These are phyloP conservation scores for Diaporthe ilicicola DNA, from an alignment of 2,329 filamentous ascomycete species.

Conservation along the genomic window DNA sequence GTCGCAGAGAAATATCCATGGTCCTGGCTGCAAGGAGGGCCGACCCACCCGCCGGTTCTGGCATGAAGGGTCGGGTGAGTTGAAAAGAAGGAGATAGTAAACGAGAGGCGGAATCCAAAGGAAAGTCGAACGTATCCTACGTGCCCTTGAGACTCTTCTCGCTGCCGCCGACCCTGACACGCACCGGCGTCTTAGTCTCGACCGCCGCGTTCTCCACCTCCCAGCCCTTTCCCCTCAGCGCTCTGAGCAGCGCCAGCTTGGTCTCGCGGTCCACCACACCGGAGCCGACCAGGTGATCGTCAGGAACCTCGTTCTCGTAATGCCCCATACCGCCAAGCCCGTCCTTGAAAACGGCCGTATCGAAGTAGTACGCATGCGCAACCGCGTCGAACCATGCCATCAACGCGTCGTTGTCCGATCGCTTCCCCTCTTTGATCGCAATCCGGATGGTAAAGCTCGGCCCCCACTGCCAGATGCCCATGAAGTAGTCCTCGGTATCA, in stretches of 20 bases:
- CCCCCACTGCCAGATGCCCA: slow-evolving; percentile 61
- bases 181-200: slow-evolving; percentile 67
- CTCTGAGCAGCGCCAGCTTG: slow-evolving; percentile 45
- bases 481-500: slow-evolving; percentile 63
- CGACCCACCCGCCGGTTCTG: neutral
- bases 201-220: slow-evolving; percentile 70
- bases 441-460: slow-evolving; percentile 60
- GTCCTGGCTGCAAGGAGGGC: neutral
- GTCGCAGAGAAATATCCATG: neutral
- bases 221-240: slow-evolving; percentile 65
- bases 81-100: neutral
- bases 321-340: slow-evolving; percentile 43
- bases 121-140: slow-evolving; percentile 29
- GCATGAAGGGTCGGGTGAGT: neutral
- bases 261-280: slow-evolving; percentile 51
- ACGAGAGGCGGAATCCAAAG: neutral
- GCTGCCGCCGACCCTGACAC: slow-evolving; percentile 45
- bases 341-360: slow-evolving; percentile 44
- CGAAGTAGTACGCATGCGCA: slow-evolving; percentile 50
- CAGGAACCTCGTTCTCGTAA: slow-evolving; percentile 47
- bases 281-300: slow-evolving; percentile 41
- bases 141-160: slow-evolving; percentile 39
- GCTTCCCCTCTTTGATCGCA: slow-evolving; percentile 67
- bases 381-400: slow-evolving; percentile 52
- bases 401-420: slow-evolving; percentile 40